Percentiles rank a stretch among this genome's conserved stretches.
These are phyloP conservation scores for sunflower (Helianthus annuus) DNA, from an alignment of 129 eudicot species.

Conservation along the genomic window DNA sequence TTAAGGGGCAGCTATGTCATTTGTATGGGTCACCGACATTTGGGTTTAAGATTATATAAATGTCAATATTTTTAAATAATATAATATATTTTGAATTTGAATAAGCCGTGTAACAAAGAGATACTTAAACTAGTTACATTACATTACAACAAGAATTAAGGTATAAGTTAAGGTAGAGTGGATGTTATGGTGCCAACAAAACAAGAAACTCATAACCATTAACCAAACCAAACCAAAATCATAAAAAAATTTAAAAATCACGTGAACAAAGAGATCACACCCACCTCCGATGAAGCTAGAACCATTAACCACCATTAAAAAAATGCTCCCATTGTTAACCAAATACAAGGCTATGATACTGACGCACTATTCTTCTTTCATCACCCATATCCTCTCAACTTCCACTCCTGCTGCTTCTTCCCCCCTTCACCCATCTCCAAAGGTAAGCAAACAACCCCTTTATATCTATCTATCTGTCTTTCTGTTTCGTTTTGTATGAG, in stretches of 20 bases:
- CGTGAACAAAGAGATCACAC: background rate
- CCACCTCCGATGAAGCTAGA: background rate
- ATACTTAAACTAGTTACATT: too few species aligned
- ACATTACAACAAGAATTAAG: too few species aligned
- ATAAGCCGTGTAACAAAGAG: too few species aligned
- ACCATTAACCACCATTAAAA: too few species aligned
- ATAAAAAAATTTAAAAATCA: background rate
- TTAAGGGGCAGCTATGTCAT: too few species aligned
- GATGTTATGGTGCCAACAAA: background rate
- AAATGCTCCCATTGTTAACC: slow-evolving; percentile 45
- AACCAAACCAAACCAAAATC: background rate
- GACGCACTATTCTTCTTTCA: slow-evolving; percentile 33
- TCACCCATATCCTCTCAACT: slow-evolving; percentile 41
- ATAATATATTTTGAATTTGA: too few species aligned
- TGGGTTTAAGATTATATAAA: too few species aligned
- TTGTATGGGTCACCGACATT: too few species aligned
- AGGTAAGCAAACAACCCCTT: slow-evolving; percentile 28
- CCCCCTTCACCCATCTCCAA: slow-evolving; percentile 16
- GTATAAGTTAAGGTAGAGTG: background rate
- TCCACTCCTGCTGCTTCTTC: slow-evolving; percentile 16
- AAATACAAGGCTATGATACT: slow-evolving; percentile 65
- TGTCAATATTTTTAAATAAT: too few species aligned
- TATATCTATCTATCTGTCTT: background rate
- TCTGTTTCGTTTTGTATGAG: background rate
- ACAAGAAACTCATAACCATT: background rate